Evolutionary conservation across 768 basidiomycete genomes (phyloP).

Genomic region (Chalciporus chontae): DNA sequence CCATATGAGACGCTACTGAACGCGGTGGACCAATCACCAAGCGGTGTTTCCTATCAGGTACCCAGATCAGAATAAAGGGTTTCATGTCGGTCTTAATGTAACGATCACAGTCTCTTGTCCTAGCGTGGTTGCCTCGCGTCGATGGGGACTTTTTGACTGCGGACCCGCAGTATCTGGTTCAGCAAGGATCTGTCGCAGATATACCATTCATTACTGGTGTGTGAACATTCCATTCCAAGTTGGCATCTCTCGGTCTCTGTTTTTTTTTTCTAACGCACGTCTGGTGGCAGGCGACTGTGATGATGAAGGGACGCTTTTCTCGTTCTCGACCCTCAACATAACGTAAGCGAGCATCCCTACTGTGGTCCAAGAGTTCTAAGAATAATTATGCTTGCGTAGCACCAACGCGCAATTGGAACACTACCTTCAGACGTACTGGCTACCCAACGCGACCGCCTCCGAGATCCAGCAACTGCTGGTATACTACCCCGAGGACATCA

Average conservation of each 20-base stretch:
- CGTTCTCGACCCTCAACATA: slow-evolving; percentile 44
- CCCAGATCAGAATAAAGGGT: not conserved
- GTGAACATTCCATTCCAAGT: not conserved
- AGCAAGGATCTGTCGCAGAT: slow-evolving; percentile 34
- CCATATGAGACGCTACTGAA: slow-evolving; percentile 28
- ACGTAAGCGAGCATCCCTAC: slow-evolving; percentile 33
- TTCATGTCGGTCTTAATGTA: not conserved
- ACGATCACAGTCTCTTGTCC: slow-evolving; percentile 17
- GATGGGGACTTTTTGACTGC: slow-evolving; percentile 39
- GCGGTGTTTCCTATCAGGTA: slow-evolving; percentile 33
- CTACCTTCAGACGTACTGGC: slow-evolving; percentile 31
- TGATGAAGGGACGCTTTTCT: slow-evolving; percentile 45
- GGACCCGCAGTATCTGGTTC: slow-evolving; percentile 30
- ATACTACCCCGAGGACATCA: slow-evolving; percentile 37
- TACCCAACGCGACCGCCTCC: slow-evolving; percentile 23
- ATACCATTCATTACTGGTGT: slow-evolving; percentile 9
- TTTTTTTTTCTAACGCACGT: no score
- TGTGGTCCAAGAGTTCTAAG: not conserved
- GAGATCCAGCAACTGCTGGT: slow-evolving; percentile 26
- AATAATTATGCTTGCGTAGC: slow-evolving; percentile 2
- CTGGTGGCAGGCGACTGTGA: slow-evolving; percentile 32
- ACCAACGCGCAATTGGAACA: slow-evolving; percentile 24
- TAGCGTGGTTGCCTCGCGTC: slow-evolving; percentile 37
- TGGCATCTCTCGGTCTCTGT: not conserved
- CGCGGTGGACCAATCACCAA: slow-evolving; percentile 33